Conservation (phyloP, 2,329 filamentous ascomycete genomes). For the Pseudogymnoascus sp. region DNA sequence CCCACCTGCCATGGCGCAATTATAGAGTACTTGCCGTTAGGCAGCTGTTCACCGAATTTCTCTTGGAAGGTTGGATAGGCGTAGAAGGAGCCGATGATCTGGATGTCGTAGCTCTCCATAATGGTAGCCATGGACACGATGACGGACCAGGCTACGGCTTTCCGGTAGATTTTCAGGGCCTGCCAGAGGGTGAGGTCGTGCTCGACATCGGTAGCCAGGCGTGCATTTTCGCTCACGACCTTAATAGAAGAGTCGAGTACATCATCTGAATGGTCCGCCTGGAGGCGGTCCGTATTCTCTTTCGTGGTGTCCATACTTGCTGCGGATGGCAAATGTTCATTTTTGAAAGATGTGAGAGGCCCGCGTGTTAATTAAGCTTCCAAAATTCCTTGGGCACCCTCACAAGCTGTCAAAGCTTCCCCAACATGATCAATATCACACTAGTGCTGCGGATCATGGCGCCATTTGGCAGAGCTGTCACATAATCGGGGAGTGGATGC, state of each 20-base stretch:
- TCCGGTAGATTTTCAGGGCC: constrained; percentile 3
- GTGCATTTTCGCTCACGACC: constrained; percentile 9
- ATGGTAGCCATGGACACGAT: constrained; percentile 28
- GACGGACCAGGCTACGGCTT: constrained; percentile 24
- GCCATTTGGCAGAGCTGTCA: neutral
- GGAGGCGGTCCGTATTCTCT: neutral
- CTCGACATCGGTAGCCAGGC: constrained; percentile 13
- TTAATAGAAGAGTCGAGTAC: neutral
- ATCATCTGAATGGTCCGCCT: neutral
- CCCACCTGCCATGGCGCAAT: constrained; percentile 37
- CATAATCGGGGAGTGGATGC: neutral
- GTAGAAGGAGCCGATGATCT: constrained; percentile 31
- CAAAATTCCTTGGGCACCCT: neutral
- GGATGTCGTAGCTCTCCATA: constrained; percentile 31
- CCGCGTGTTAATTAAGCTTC: neutral
- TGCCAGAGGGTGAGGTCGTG: constrained; percentile 3
- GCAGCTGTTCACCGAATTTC: neutral
- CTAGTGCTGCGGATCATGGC: neutral
- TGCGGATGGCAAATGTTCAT: neutral
- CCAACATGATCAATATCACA: neutral
- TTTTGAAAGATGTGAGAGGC: neutral
- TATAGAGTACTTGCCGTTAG: constrained; percentile 29
- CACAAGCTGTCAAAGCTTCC: neutral
- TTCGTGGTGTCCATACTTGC: constrained; percentile 3
- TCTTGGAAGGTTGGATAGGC: constrained; percentile 21